Conservation (phyloP, 2,329 filamentous ascomycete genomes). For the Chaetomium sp. region DNA sequence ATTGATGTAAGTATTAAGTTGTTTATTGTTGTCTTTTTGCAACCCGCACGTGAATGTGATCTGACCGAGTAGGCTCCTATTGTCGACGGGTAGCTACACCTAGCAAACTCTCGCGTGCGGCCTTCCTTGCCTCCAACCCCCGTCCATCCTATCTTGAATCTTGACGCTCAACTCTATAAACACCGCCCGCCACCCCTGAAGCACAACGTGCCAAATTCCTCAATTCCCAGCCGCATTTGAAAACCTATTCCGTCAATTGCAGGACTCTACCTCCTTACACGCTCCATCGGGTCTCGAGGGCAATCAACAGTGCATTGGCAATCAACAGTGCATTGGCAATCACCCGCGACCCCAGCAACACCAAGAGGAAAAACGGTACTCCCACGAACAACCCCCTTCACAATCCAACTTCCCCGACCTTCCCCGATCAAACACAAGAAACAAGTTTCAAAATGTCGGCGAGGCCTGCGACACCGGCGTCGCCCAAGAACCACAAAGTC, state of each 20-base stretch:
- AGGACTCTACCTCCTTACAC: neutral
- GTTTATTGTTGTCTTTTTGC: neutral
- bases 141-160: neutral
- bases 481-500: constrained; percentile 60
- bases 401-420: neutral
- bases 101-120: neutral
- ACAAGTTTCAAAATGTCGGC: constrained; percentile 45
- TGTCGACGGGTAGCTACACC: neutral
- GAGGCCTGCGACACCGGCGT: constrained; percentile 53
- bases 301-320: neutral
- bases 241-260: neutral
- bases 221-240: neutral
- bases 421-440: neutral
- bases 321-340: neutral
- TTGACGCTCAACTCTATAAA: neutral
- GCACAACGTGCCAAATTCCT: neutral
- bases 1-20: neutral
- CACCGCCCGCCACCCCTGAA: constrained; percentile 1
- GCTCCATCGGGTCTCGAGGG: too few relatives aligned
- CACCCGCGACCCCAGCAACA: neutral
- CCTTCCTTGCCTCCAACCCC: neutral
- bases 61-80: neutral
- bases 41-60: neutral
- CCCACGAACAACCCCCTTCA: neutral
- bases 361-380: neutral